Percentiles rank a stretch among this genome's conserved stretches.
Evolutionary conservation across 2,329 filamentous ascomycete species (phyloP).

Genomic region (Pochonia chlamydosporia): DNA sequence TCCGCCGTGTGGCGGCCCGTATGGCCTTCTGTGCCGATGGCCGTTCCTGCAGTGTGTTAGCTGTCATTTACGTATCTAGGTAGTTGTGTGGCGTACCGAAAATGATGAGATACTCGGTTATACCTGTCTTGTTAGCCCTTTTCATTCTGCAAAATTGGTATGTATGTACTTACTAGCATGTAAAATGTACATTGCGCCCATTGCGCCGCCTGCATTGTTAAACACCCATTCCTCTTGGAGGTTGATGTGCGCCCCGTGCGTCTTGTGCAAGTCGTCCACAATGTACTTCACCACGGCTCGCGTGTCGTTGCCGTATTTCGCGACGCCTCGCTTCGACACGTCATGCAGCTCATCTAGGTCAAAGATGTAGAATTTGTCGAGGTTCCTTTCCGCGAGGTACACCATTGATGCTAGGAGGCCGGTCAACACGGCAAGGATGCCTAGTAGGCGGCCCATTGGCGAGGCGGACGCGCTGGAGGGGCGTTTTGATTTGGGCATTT

Average conservation of each 20-base stretch:
- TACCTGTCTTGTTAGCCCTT: slow-evolving; percentile 33
- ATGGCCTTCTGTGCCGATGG: slow-evolving; percentile 82
- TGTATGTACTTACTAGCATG: slow-evolving; percentile 61
- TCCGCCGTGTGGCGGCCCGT: slow-evolving; percentile 83
- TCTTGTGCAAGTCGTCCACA: slow-evolving; percentile 56
- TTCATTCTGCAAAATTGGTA: slow-evolving; percentile 3
- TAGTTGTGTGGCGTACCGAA: slow-evolving; percentile 46
- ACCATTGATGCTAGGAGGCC: slow-evolving; percentile 48
- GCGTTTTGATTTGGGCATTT: slow-evolving; percentile 12
- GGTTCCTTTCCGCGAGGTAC: slow-evolving; percentile 52
- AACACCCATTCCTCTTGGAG: slow-evolving; percentile 79
- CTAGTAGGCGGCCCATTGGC: slow-evolving; percentile 34
- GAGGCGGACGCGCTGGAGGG: slow-evolving; percentile 9
- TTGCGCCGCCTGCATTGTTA: slow-evolving; percentile 86
- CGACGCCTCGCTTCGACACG: slow-evolving; percentile 60
- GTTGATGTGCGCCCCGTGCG: slow-evolving; percentile 53
- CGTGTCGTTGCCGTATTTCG: slow-evolving; percentile 70
- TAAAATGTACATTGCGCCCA: slow-evolving; percentile 88
- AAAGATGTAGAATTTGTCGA: slow-evolving; percentile 70
- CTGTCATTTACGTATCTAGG: neutral
- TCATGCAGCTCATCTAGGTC: slow-evolving; percentile 61
- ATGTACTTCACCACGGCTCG: slow-evolving; percentile 63
- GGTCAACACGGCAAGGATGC: slow-evolving; percentile 46
- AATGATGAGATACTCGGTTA: slow-evolving; percentile 88
- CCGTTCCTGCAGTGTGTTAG: slow-evolving; percentile 41